phyloP scores from a whole-genome alignment of 1,284 basidiomycete species.

The Anthracocystis walkeri region DNA sequence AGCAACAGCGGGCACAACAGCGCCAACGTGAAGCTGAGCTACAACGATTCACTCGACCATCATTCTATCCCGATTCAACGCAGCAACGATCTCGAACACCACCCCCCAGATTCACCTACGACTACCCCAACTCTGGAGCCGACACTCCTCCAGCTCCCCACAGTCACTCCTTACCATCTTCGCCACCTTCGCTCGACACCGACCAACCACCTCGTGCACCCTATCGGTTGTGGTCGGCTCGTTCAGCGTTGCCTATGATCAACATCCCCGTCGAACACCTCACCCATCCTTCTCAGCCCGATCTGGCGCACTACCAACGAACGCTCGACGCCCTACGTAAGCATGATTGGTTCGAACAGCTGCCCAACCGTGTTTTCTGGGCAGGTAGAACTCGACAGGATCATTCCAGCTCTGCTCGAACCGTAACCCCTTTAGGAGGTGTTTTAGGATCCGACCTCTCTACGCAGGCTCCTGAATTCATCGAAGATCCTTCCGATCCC shows the following conservation, averaged over 20 bases:
- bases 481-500: constrained; percentile 7
- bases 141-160: too few species aligned
- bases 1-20: too few species aligned
- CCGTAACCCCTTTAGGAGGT: constrained; percentile 6
- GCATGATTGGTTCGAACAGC: constrained; percentile 3
- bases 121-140: too few species aligned
- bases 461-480: background rate
- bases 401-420: background rate
- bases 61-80: too few species aligned
- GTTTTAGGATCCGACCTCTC: constrained; percentile 1
- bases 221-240: constrained; percentile 17
- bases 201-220: constrained; percentile 1
- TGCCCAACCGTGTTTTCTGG: constrained; percentile 7
- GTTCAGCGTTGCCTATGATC: background rate
- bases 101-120: too few species aligned
- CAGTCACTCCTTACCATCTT: too few species aligned
- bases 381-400: constrained; percentile 1
- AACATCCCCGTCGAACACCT: constrained; percentile 6
- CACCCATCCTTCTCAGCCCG: background rate
- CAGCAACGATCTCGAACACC: too few species aligned
- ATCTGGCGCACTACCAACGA: background rate
- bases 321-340: background rate
- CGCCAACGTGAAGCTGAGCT: too few species aligned
- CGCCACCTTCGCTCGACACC: background rate
- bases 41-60: too few species aligned